Base-by-base conservation (phyloP, 345 rosid species). In the thale cress (Arabidopsis thaliana) region DNA sequence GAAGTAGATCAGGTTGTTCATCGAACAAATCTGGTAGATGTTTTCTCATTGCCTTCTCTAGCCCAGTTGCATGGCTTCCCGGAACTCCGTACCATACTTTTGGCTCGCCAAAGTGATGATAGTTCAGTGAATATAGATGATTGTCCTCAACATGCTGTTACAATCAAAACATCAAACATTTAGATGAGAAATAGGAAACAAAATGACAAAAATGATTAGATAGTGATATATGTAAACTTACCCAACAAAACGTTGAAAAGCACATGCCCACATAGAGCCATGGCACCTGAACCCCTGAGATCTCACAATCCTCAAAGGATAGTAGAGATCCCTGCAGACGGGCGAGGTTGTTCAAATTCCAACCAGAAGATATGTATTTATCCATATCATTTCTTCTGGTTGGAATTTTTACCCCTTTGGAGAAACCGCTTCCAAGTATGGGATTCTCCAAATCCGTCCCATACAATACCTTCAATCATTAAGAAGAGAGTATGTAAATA, bases 221-320 rank as follows among this genome's bases (percentile, higher is more conserved):
- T 5, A 37, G 49, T 16, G 42, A 22, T 44, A 28, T 28, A 28
- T 28, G 58, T 32, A 24, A 20, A 4, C 83, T 22, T 87, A 93
- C 98, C 98, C 98, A 93, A 78, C 98, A 94, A 81, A 94, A 94
- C 38, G 97, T 82, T 2, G 98, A 94, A 62, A 94, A 94, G 71
- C 98, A 91, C 96, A 90, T 94, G 63, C 97, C 97, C 34, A 89
- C 81, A 16, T 94, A 94, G 59, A 94, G 89, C 99, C 97, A 91
- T 28, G 99, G 97, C 41, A 90, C 96, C 23, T 86, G 59, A 72
- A 94, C 93, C 56, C 99, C 99, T 0, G 97, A 89, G 78, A 95
- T 86, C 73, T 95, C 96, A 41, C 84, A 71, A 67, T 76, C 82
- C 79, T 95, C 99, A 71, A 90, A 92, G 49, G 88, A 78, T 45